These are phyloP conservation scores for Luffa aegyptiaca DNA, from an alignment of 306 rosid genomes.

Conservation along the genomic window DNA sequence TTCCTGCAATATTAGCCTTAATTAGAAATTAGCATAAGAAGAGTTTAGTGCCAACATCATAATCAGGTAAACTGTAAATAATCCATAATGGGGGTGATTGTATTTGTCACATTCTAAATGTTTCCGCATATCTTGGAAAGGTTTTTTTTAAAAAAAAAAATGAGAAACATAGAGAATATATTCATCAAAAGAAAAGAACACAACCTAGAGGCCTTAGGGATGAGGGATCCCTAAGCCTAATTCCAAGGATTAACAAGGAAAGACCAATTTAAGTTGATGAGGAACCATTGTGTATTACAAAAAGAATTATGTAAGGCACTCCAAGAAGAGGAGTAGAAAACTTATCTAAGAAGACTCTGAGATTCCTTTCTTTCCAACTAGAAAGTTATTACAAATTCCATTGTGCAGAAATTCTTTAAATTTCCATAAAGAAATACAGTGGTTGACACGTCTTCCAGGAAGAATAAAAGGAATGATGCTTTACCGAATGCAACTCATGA, in stretches of 20 bases:
- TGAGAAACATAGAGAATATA: too few species aligned
- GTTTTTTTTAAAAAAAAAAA: too few species aligned
- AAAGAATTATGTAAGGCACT: too few species aligned
- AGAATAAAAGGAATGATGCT: background rate
- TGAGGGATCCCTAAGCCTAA: too few species aligned
- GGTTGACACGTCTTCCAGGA: background rate
- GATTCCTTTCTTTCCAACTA: too few species aligned
- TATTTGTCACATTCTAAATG: background rate
- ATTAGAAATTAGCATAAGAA: constrained; percentile 9
- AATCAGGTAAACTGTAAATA: background rate
- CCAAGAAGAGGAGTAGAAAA: too few species aligned
- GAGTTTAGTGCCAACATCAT: constrained; percentile 13
- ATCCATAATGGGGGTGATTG: background rate
- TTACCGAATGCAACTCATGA: background rate
- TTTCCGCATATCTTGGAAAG: background rate
- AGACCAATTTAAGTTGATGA: too few species aligned
- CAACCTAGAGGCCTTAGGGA: too few species aligned
- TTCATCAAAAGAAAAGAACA: too few species aligned
- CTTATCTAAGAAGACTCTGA: too few species aligned
- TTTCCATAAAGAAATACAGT: background rate
- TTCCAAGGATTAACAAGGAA: too few species aligned
- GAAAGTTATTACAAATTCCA: background rate
- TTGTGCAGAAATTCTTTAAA: background rate
- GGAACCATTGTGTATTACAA: too few species aligned
- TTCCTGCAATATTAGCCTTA: constrained; percentile 46